Percentiles rank a stretch among this genome's conserved stretches.
Evolutionary conservation across 495 filamentous ascomycete species (phyloP).

Genomic region (Clavariopsis aquatica): DNA sequence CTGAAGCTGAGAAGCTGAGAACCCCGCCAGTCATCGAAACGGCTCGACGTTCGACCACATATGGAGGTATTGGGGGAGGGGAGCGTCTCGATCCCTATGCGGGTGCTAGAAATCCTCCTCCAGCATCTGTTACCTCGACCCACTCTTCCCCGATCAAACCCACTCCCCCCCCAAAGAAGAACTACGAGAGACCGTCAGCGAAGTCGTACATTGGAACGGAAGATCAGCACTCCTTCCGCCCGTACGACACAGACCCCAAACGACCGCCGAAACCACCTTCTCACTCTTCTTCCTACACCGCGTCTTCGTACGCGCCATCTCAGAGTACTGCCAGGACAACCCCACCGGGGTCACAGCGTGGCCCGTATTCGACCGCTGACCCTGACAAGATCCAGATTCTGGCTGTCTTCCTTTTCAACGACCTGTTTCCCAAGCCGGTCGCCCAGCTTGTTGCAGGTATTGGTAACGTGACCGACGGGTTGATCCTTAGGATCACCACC

Average conservation of each 20-base stretch:
- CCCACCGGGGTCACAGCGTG: constrained; percentile 74
- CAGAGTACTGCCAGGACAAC: constrained; percentile 82
- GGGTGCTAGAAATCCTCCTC: constrained; percentile 41
- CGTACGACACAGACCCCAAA: constrained; percentile 71
- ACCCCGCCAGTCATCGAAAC: constrained; percentile 33
- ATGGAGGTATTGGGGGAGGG: constrained; percentile 37
- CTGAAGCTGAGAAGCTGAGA: constrained; percentile 28
- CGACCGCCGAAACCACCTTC: constrained; percentile 46
- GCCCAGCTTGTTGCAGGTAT: constrained; percentile 77
- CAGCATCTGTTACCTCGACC: constrained; percentile 43
- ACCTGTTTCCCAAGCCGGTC: constrained; percentile 76
- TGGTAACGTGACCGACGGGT: constrained; percentile 77
- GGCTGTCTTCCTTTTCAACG: constrained; percentile 87
- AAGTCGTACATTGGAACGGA: constrained; percentile 64
- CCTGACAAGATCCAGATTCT: constrained; percentile 92
- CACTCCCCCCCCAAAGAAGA: constrained; percentile 55
- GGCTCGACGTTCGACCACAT: constrained; percentile 39
- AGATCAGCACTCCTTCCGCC: constrained; percentile 71
- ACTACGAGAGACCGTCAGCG: constrained; percentile 60
- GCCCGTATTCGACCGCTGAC: constrained; percentile 79
- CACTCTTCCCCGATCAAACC: constrained; percentile 33
- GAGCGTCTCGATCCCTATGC: constrained; percentile 39
- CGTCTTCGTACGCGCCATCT: constrained; percentile 78
- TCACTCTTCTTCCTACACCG: constrained; percentile 74
- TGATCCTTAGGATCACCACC: constrained; percentile 79